Conservation (phyloP, 2,329 filamentous ascomycete genomes). For the Alternaria gansuensis region DNA sequence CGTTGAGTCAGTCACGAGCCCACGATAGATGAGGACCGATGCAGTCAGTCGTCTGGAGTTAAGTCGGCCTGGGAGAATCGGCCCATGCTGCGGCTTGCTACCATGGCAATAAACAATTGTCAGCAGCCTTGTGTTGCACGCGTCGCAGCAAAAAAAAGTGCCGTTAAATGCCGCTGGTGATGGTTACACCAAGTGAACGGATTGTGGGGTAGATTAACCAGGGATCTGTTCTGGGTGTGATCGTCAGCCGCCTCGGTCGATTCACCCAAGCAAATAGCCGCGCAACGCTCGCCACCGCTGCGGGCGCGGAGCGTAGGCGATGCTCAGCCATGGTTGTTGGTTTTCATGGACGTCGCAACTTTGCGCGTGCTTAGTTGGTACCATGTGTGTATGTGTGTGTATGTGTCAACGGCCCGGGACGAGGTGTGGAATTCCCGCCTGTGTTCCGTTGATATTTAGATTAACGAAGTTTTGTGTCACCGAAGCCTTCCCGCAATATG, state of each 20-base stretch:
- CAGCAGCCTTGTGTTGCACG: slow-evolving; percentile 31
- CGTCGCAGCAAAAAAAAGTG: slow-evolving; percentile 24
- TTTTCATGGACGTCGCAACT: slow-evolving; percentile 19
- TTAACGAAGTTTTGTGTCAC: slow-evolving; percentile 48
- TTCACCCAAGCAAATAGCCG: slow-evolving; percentile 35
- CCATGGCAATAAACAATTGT: slow-evolving; percentile 5
- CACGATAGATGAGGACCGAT: slow-evolving; percentile 33
- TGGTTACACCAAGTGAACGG: slow-evolving; percentile 33
- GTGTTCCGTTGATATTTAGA: slow-evolving; percentile 39
- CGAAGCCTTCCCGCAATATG: slow-evolving; percentile 32
- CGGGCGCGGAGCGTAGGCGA: slow-evolving; percentile 22
- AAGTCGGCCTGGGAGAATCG: slow-evolving; percentile 21
- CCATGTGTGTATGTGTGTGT: slow-evolving; percentile 24
- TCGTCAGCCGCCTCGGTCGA: slow-evolving; percentile 33
- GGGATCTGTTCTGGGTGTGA: slow-evolving; percentile 21
- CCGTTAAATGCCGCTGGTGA: slow-evolving; percentile 27
- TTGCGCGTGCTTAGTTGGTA: slow-evolving; percentile 32
- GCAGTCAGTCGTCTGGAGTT: slow-evolving; percentile 28
- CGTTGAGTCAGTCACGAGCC: slow-evolving; percentile 36
- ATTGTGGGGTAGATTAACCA: slow-evolving; percentile 38
- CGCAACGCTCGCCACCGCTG: slow-evolving; percentile 23
- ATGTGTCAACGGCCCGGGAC: slow-evolving; percentile 48
- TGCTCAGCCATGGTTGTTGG: slow-evolving; percentile 18
- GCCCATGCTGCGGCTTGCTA: slow-evolving; percentile 15
- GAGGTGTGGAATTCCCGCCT: slow-evolving; percentile 41